Evolutionary conservation across 352 stramenopile genomes (phyloP).

Genomic region (Phytophthora pistaciae): DNA sequence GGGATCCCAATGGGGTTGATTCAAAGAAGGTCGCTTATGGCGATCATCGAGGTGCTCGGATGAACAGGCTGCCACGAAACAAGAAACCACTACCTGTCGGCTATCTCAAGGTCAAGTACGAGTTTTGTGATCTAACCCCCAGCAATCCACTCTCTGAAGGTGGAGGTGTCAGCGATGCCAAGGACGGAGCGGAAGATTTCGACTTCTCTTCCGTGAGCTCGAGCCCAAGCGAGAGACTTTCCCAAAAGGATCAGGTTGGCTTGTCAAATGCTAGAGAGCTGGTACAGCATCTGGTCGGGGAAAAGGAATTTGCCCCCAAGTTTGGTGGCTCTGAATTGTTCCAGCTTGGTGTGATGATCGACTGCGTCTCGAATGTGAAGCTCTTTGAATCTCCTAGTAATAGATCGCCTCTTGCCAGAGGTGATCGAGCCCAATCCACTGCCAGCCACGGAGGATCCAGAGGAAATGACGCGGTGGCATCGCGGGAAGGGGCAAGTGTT

Average conservation of each 20-base stretch:
- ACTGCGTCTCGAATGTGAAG: conserved; percentile 7
- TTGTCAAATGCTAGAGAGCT: too few relatives aligned
- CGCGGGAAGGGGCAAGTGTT: conserved; percentile 10
- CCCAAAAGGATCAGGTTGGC: too few relatives aligned
- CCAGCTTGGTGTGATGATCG: conserved; percentile 40
- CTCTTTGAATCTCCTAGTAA: background rate
- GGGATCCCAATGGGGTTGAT: background rate
- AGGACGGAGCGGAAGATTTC: conserved; percentile 8
- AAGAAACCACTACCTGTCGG: conserved; percentile 19
- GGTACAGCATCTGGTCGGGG: background rate
- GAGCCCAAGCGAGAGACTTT: background rate
- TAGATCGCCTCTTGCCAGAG: background rate
- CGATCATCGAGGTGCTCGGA: background rate
- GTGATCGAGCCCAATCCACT: background rate
- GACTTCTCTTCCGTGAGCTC: conserved; percentile 22
- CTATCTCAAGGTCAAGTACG: conserved; percentile 37
- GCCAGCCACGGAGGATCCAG: background rate
- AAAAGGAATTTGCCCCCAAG: background rate
- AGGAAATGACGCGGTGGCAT: background rate
- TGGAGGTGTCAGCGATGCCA: conserved; percentile 4
- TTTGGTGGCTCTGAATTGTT: conserved; percentile 10
- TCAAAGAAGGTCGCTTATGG: background rate
- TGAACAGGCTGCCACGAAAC: background rate
- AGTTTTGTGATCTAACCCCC: conserved; percentile 11
- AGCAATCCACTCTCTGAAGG: background rate